Conservation (phyloP, 306 rosid genomes). For the Astragalus membranaceus region DNA sequence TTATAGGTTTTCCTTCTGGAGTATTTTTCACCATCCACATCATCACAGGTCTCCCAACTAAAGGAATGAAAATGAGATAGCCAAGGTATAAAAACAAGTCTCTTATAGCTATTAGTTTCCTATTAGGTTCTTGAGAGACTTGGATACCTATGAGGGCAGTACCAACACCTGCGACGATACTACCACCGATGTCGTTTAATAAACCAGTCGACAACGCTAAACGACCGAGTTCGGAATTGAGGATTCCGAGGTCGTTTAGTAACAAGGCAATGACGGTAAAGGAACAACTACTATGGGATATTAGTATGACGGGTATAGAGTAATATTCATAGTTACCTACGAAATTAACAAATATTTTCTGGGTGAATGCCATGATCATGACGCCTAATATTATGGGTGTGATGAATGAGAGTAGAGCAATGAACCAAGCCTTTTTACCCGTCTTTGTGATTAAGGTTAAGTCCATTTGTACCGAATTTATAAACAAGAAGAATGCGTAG, state of each 20-base stretch:
- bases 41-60: slow-evolving; percentile 25
- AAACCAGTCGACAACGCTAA: slow-evolving; percentile 27
- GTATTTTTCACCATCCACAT: slow-evolving; percentile 31
- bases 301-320: background rate
- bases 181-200: background rate
- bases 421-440: slow-evolving; percentile 32
- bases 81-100: background rate
- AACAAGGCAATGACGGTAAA: slow-evolving; percentile 23
- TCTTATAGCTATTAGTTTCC: background rate
- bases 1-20: slow-evolving; percentile 28
- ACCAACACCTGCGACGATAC: background rate
- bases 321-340: accelerated
- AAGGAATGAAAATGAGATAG: background rate
- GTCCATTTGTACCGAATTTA: slow-evolving; percentile 41
- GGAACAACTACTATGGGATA: slow-evolving; percentile 22
- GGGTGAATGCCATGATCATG: background rate
- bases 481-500: slow-evolving; percentile 24
- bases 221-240: slow-evolving; percentile 36
- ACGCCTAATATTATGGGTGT: background rate
- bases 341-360: too few species aligned
- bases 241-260: slow-evolving; percentile 23
- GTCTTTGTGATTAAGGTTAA: slow-evolving; percentile 21
- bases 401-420: background rate
- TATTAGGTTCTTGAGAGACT: too few species aligned
- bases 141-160: background rate